A percentile compares a stretch with the other conserved stretches of the same genome.
Conservation (phyloP, 2,329 filamentous ascomycete genomes). For the Hypoxylon sp. region DNA sequence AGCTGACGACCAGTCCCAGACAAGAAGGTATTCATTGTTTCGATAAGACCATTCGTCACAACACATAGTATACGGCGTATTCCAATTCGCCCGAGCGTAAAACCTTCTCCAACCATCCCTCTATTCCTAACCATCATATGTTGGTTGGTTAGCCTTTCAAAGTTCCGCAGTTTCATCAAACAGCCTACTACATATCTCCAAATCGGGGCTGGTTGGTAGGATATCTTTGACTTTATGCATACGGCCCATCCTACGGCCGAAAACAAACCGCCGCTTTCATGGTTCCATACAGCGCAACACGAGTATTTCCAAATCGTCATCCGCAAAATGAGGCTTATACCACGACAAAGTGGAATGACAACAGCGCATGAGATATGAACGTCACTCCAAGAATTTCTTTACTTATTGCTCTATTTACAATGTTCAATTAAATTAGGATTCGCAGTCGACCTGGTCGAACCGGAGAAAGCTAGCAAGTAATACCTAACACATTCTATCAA, state of each 20-base stretch:
- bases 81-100: background rate
- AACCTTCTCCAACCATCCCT: background rate
- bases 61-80: conserved; percentile 9
- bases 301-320: conserved; percentile 11
- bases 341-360: background rate
- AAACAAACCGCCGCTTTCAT: conserved; percentile 11
- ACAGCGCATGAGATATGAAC: background rate
- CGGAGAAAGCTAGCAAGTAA: background rate
- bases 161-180: conserved; percentile 6
- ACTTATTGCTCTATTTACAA: background rate
- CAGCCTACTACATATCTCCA: background rate
- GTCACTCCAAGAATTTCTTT: background rate
- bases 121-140: background rate
- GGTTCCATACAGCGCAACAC: conserved; percentile 13
- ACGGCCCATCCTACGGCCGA: conserved; percentile 10
- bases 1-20: conserved; percentile 32
- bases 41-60: background rate
- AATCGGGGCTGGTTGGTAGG: conserved; percentile 13
- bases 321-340: background rate
- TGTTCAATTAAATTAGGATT: background rate
- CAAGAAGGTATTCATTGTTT: conserved; percentile 36
- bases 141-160: conserved; percentile 1
- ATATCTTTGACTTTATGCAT: background rate
- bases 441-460: background rate
- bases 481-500: background rate